phyloP scores from a whole-genome alignment of 805 yeast genomes.

The Metschnikowia chrysomelidarum region DNA sequence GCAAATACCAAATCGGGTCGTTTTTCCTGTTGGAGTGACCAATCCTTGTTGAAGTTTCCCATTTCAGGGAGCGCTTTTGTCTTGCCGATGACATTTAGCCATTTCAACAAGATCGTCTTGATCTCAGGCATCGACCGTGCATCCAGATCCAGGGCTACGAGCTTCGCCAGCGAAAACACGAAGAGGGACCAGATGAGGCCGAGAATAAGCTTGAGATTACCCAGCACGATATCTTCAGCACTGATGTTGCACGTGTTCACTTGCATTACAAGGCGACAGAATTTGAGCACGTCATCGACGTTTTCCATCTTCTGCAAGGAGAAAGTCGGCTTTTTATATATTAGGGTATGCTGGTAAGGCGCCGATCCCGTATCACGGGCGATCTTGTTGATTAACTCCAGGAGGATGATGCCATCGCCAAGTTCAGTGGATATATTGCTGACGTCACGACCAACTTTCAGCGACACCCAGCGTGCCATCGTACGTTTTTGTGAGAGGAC shows the following conservation, averaged over 20 bases:
- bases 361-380: constrained; percentile 16
- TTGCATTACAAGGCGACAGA: constrained; percentile 37
- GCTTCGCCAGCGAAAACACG: constrained; percentile 36
- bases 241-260: constrained; percentile 44
- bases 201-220: constrained; percentile 44
- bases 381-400: constrained; percentile 35
- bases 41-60: constrained; percentile 51
- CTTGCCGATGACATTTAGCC: constrained; percentile 46
- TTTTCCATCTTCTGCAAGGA: constrained; percentile 49
- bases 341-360: constrained; percentile 28
- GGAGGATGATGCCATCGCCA: constrained; percentile 40
- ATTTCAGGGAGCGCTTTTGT: constrained; percentile 26
- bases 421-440: constrained; percentile 32
- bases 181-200: constrained; percentile 52
- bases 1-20: constrained; percentile 48
- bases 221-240: constrained; percentile 50
- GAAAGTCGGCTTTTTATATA: constrained; percentile 38
- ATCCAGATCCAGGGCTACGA: constrained; percentile 21
- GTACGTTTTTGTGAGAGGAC: constrained; percentile 45
- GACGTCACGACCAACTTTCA: constrained; percentile 30
- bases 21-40: constrained; percentile 47
- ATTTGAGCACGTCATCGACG: constrained; percentile 41
- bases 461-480: constrained; percentile 50
- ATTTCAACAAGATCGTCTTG: constrained; percentile 36
- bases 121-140: constrained; percentile 30